Base-by-base conservation (phyloP, 495 filamentous ascomycete species). In the Neurospora sp. region DNA sequence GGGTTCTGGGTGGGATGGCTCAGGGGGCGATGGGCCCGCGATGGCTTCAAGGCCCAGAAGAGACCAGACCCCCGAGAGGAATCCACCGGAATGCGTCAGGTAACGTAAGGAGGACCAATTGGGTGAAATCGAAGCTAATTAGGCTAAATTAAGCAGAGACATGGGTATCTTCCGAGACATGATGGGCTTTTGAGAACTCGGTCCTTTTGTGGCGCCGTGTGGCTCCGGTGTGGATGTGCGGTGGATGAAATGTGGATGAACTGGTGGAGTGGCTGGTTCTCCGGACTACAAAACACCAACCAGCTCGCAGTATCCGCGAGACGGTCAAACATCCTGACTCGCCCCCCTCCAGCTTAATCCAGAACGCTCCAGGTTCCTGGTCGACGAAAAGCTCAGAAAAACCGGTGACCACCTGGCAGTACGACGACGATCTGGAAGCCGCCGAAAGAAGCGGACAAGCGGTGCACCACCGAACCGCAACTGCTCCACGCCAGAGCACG, bases 191-290 rank as follows among this genome's bases (percentile, higher is more conserved):
- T 54, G 23, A n/a, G 54, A 69, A 71, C 18, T 71, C 42, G 70
- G 70, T 59, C 38, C 42, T 73, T 54, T 38, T 39, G 48, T 42
- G 71, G 72, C 38, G 42, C 9, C 72, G 41, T 46, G 44, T 42
- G 27, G 40, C 59, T 75, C 76, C 74, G 75, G 75, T 70, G 73
- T 62, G 54, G 54, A 59, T 59, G 48, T 59, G 48, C 48, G 20
- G 46, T 54, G 46, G 46, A 31, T 31, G 39, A 73, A 74, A 72
- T 77, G 75, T 78, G 77, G 77, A 75, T 77, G 74, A n/a, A 39
- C 69, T 5, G 44, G 72, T 75, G 74, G 75, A 62, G 71, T 11
- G 66, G 16, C 39, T 20, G 18, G 59, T 44, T 73, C 69, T 38
- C 12, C 18, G 10, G 48, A 59, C n/a, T 62, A 62, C 54, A 62